Evolutionary conservation across 208 protist species (phyloP), one percentile per base, ranked within the genome.

Genomic region (Angomonas deanei): DNA sequence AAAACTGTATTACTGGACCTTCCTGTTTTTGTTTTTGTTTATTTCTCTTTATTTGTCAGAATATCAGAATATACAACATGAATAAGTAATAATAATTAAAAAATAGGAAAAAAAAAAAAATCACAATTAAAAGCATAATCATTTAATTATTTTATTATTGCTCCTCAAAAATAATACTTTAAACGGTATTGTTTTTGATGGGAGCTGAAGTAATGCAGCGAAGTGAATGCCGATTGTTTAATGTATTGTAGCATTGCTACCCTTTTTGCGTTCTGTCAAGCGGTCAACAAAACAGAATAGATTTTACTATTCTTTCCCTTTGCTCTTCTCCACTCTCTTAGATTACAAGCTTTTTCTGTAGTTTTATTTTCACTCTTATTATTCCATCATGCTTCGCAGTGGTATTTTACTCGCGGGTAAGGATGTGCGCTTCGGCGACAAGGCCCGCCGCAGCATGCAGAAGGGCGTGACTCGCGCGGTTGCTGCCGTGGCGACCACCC

Each of bases 401-500:
- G 36, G 36, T 42, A 42, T 42, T 42, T 15, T n/a, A 42, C 36
- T 42, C 11, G 36, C 36, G 11, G 89, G 72, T 52, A 99, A 99
- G 85, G 96, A 99, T 21, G 92, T 99, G 53, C 76, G 86, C 63
- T 99, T 98, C 60, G 95, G 94, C 56, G 72, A 80, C 34, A 82
- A 98, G 39, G 96, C 94, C 0, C 88, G 98, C 67, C 68, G 74
- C 17, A 66, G 70, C 19, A 97, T 99, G 91, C 86, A 98, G 34
- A 78, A 85, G 46, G 98, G 98, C 71, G 97, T 99, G 28, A 86
- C 98, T 55, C 91, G 97, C 54, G 85, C 99, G 17, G 96, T 98
- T 10, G 93, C 97, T 8, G 97, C 97, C 21, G 97, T 99, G 6
- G 82, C 96, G 39, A 94, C 97, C 34, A 99, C 98, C 30, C 90